Percentiles rank a stretch among this genome's conserved stretches.
These are phyloP conservation scores for Fraxinus xanthoxyloides DNA, from an alignment of 305 asterid species.

Conservation along the genomic window DNA sequence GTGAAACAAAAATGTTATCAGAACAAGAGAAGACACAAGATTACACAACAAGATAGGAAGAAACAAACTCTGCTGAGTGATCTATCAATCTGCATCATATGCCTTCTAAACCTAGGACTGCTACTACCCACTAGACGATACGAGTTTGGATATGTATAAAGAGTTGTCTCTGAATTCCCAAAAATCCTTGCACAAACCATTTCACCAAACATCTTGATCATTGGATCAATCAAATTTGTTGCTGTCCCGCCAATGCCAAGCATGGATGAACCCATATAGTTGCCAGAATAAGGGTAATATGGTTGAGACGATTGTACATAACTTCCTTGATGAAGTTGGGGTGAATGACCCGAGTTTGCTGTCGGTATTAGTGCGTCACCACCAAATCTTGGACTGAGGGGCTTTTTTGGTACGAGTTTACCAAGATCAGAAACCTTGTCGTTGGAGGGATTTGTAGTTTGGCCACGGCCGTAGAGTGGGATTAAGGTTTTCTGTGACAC, in stretches of 20 bases:
- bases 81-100: slow-evolving; percentile 46
- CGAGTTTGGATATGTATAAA: slow-evolving; percentile 48
- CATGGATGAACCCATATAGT: slow-evolving; percentile 20
- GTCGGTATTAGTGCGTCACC: slow-evolving; percentile 5
- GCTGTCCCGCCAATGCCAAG: slow-evolving; percentile 25
- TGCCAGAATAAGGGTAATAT: not conserved
- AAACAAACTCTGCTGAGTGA: slow-evolving; percentile 61
- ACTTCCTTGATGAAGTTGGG: slow-evolving; percentile 28
- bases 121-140: slow-evolving; percentile 35
- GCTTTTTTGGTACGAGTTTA: slow-evolving; percentile 46
- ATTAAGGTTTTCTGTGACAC: slow-evolving; percentile 51
- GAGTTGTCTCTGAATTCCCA: slow-evolving; percentile 46
- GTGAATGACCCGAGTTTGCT: not conserved
- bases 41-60: slow-evolving; percentile 65
- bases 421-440: slow-evolving; percentile 22
- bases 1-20: slow-evolving; percentile 18
- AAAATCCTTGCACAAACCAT: slow-evolving; percentile 64
- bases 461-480: slow-evolving; percentile 75
- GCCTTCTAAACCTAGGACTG: slow-evolving; percentile 55
- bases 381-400: slow-evolving; percentile 35
- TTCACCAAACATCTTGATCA: slow-evolving; percentile 57
- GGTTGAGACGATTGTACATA: slow-evolving; percentile 9
- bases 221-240: slow-evolving; percentile 40
- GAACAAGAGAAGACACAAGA: slow-evolving; percentile 60
- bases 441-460: slow-evolving; percentile 26